Conservation (phyloP, 306 rosid genomes). For the Quercus glauca region DNA sequence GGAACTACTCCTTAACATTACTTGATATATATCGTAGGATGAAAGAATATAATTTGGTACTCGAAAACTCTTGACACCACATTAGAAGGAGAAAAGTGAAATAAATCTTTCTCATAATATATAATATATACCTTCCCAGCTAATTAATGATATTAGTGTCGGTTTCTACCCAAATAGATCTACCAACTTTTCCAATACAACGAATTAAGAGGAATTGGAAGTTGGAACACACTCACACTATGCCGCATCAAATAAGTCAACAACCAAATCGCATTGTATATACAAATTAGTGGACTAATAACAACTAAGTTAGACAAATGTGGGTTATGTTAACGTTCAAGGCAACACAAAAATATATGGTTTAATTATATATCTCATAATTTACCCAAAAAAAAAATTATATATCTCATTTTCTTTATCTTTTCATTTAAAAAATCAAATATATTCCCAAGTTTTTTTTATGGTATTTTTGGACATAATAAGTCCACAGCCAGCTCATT, state of each 20-base stretch:
- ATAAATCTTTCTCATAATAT: no score
- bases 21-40: no score
- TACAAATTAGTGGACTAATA: background rate
- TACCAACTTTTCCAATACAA: background rate
- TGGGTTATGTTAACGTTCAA: background rate
- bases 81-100: no score
- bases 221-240: no score
- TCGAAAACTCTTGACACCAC: no score
- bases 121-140: no score
- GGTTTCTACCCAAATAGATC: background rate
- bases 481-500: constrained; percentile 60
- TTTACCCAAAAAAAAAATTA: no score
- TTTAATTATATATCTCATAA: background rate
- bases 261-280: background rate
- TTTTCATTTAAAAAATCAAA: background rate
- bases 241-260: no score
- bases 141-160: background rate
- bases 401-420: background rate
- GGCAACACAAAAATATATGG: background rate
- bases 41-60: no score
- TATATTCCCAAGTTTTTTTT: background rate
- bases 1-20: no score
- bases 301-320: background rate
- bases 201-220: no score
- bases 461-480: background rate